phyloP scores from a whole-genome alignment of 768 basidiomycete species.

The Thelephora ganbajun region DNA sequence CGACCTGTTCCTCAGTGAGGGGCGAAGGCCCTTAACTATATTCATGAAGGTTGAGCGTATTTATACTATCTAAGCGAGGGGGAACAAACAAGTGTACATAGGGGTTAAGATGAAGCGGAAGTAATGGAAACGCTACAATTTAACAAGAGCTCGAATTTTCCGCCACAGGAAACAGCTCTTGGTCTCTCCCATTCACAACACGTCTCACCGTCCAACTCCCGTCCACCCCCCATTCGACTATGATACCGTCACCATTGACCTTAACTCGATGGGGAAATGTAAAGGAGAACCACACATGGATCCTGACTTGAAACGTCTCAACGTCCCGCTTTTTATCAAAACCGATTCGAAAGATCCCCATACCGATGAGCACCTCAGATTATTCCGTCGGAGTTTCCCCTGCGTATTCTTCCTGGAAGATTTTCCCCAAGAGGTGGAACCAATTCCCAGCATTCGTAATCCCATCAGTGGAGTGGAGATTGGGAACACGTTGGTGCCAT shows the following conservation, averaged over 20 bases:
- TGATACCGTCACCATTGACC: constrained; percentile 12
- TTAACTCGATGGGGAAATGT: constrained; percentile 18
- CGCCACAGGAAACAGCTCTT: constrained; percentile 3
- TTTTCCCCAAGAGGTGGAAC: constrained; percentile 20
- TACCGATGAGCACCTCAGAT: constrained; percentile 26
- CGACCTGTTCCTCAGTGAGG: no score
- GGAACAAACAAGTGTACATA: no score
- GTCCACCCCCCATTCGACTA: constrained; percentile 15
- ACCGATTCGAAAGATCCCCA: constrained; percentile 37
- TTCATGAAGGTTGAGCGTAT: no score
- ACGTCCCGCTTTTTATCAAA: constrained; percentile 50
- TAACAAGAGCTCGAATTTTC: constrained; percentile 10
- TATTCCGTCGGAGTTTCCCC: constrained; percentile 42
- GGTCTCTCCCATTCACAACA: constrained; percentile 3
- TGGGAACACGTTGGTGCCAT: constrained; percentile 36
- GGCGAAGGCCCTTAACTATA: no score
- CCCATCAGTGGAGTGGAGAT: constrained; percentile 35
- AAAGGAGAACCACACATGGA: constrained; percentile 28
- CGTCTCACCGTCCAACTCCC: constrained; percentile 11
- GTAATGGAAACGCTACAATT: no score
- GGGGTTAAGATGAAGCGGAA: no score
- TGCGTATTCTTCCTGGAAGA: constrained; percentile 47
- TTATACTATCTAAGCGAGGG: no score
- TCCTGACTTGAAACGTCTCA: constrained; percentile 24
- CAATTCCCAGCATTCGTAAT: constrained; percentile 25